Evolutionary conservation across 2,329 filamentous ascomycete genomes (phyloP), one percentile per base, ranked within the genome.

Genomic region (Fusarium pseudograminearum): DNA sequence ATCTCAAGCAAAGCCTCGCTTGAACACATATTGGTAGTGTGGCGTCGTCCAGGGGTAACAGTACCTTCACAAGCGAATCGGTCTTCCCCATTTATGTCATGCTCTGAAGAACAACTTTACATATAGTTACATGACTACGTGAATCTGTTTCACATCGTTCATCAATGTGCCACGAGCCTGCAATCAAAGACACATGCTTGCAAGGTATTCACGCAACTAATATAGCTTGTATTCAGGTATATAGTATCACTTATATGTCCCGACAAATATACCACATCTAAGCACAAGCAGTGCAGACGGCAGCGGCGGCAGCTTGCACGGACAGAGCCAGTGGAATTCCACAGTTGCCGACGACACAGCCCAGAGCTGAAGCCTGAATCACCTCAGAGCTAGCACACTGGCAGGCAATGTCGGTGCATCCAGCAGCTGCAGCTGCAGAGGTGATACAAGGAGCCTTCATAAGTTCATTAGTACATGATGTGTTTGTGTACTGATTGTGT

Each of bases 261-360:
- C 10, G 5, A 11, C 4, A 12, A 14, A 12, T 3, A 20, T 16
- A 2, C 6, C 18, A n/a, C 14, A 11, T 15, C 31, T 52, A 71
- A 11, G 67, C 65, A 16, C 69, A 71, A 54, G 69, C 60, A 12
- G 67, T 71, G 54, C 69, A 71, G 10, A 66, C 69, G 26, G 69
- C 69, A n/a, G 60, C 55, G 2, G 69, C 69, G 28, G 69, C 65
- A 22, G 54, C 65, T 31, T 66, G 69, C 9, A 71, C 69, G 1
- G 24, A 31, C 1, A 71, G 53, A 15, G 69, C 69, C 7, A 38
- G 46, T 6, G 31, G 44, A 14, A 71, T 24, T 15, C 69, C 69
- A 16, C 69, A 71, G 48, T 71, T 71, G 18, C 53, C 46, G 12
- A 71, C 15, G 14, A 71, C 69, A 12, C 69, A 71, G 22, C 42